These are phyloP conservation scores for Yamadazyma sp. DNA, from an alignment of 805 yeast species.

Conservation along the genomic window DNA sequence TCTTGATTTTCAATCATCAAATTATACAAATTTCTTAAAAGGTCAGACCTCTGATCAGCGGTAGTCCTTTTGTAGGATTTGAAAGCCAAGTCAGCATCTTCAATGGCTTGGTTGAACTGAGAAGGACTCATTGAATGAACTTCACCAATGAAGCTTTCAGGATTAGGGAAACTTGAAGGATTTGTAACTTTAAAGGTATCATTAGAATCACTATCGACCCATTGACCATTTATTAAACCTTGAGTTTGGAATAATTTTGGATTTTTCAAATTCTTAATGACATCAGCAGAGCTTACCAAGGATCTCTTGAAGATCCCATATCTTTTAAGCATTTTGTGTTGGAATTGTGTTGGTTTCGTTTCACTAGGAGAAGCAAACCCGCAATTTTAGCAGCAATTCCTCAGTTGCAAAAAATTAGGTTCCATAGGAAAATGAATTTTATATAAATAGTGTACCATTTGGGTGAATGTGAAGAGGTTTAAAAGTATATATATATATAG, in stretches of 20 bases:
- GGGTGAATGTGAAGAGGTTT: too few species aligned
- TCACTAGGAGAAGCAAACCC: too few species aligned
- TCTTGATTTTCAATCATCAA: constrained; percentile 55
- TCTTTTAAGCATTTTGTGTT: too few species aligned
- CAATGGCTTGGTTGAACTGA: constrained; percentile 54
- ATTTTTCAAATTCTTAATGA: constrained; percentile 8
- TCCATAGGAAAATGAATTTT: too few species aligned
- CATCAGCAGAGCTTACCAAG: constrained; percentile 5
- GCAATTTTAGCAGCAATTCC: too few species aligned
- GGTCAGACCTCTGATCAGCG: constrained; percentile 52
- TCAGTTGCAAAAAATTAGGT: too few species aligned
- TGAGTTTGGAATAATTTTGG: constrained; percentile 34
- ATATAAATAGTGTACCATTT: too few species aligned
- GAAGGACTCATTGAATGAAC: constrained; percentile 53
- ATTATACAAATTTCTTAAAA: constrained; percentile 51
- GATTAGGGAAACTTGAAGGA: constrained; percentile 56
- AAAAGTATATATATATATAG: too few species aligned
- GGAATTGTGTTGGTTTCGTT: too few species aligned
- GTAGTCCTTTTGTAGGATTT: constrained; percentile 48
- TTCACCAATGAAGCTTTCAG: constrained; percentile 42
- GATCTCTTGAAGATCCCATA: too few species aligned
- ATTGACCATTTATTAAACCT: constrained; percentile 70
- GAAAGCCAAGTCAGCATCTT: constrained; percentile 54
- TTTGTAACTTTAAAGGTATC: constrained; percentile 63
- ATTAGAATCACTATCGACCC: constrained; percentile 49